These are phyloP conservation scores for Pythium brachiatum DNA, from an alignment of 352 stramenopile genomes.

Conservation along the genomic window DNA sequence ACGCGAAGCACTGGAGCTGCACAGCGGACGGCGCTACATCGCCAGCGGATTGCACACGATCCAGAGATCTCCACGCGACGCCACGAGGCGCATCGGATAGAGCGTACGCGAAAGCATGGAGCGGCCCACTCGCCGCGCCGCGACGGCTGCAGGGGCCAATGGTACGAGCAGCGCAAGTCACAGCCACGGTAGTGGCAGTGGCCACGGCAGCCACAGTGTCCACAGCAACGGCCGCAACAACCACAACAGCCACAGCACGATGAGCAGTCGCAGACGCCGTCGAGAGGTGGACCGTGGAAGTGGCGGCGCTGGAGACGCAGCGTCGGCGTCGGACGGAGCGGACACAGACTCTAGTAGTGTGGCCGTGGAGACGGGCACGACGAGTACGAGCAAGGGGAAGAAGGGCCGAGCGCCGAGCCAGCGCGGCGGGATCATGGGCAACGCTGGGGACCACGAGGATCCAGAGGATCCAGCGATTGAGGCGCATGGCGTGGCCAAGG, in stretches of 20 bases:
- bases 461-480: slow-evolving; percentile 12
- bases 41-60: not conserved
- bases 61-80: not conserved
- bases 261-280: slow-evolving; percentile 39
- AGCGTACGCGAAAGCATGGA: not conserved
- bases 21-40: not conserved
- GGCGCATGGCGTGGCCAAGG: slow-evolving; percentile 1
- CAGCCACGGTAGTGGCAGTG: not conserved
- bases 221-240: slow-evolving; percentile 15
- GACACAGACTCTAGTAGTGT: slow-evolving; percentile 61
- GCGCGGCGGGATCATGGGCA: not conserved
- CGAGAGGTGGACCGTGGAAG: slow-evolving; percentile 29
- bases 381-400: slow-evolving; percentile 11
- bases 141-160: not conserved
- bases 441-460: slow-evolving; percentile 6
- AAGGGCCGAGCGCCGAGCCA: not conserved
- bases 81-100: not conserved
- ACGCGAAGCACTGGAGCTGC: not conserved
- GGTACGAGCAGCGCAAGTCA: not conserved
- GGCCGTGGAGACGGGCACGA: slow-evolving; percentile 17
- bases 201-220: not conserved
- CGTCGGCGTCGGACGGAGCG: slow-evolving; percentile 50
- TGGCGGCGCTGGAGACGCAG: slow-evolving; percentile 23
- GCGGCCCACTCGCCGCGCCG: not conserved
- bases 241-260: slow-evolving; percentile 28